Base-by-base conservation (phyloP, 2,329 filamentous ascomycete genomes). In the Colletotrichum noveboracense region DNA sequence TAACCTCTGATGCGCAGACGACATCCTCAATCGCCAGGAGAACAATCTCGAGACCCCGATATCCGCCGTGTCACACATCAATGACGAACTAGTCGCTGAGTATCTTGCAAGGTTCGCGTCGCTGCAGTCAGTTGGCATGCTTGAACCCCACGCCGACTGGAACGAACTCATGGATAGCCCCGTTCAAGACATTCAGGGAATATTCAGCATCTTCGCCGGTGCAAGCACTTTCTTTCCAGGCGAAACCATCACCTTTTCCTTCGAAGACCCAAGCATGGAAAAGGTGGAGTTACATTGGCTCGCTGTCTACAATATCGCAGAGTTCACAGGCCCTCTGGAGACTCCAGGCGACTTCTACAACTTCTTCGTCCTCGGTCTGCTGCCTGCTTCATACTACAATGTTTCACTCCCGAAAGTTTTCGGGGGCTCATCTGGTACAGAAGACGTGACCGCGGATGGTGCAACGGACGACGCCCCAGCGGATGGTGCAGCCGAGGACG, bases 61-160 rank as follows among this genome's bases (percentile, higher is more conserved):
- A 5, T 73, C 71, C 1, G 65, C 71, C 24, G 43, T 73, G 6
- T 69, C 71, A 3, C 71, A 73, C 36, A 69, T 73, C 56, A 73
- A 73, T 21, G 65, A 43, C 28, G 71, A 73, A 18, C 71, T 65
- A 5, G 26, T 30, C 16, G 55, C 56, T 18, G 65, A 73, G 0
- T 73, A 62, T 30, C n/a, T 73, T 7, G 26, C 65, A 18, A 61
- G 52, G 1, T 73, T 69, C 9, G 71, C 38, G 5, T 65, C 71
- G 4, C 56, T 73, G 4, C 36, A 73, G 18, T 69, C 71, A 9
- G 65, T 73, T 9, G 71, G 65, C 28, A 73, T 73, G 71, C 65
- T 73, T 14, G 71, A 73, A 58, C 71, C 71, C 16, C 71, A 73
- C 6, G 71, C 71, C 18, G 71, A 73, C 56, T 73, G 71, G 71